phyloP scores from a whole-genome alignment of 768 basidiomycete species.

The Suillus subalutaceus region DNA sequence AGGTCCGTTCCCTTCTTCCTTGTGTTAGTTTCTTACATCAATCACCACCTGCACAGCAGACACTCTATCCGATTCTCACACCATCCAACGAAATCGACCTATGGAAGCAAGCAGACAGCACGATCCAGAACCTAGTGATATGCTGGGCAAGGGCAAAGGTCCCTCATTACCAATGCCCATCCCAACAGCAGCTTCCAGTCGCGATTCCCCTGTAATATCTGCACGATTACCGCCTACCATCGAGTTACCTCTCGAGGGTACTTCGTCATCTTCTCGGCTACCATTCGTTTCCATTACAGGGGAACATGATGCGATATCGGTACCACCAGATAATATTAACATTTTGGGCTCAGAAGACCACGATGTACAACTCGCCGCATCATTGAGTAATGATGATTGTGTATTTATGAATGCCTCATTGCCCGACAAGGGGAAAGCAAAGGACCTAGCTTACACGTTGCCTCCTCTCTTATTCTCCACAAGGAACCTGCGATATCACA shows the following conservation, averaged over 20 bases:
- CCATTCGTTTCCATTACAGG: not conserved
- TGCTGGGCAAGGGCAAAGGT: constrained; percentile 56
- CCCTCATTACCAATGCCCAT: constrained; percentile 58
- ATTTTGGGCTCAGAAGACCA: not conserved
- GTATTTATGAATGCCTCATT: constrained; percentile 26
- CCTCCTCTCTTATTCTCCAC: constrained; percentile 68
- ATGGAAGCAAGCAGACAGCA: constrained; percentile 11
- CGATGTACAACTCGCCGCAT: constrained; percentile 6
- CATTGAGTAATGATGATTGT: constrained; percentile 8
- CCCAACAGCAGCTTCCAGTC: constrained; percentile 37
- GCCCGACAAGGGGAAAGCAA: constrained; percentile 57
- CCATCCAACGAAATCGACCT: not conserved
- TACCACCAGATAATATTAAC: not conserved
- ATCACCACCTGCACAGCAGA: constrained; percentile 15
- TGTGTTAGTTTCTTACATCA: constrained; percentile 1
- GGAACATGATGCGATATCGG: not conserved
- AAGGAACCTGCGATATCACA: constrained; percentile 49
- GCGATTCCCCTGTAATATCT: constrained; percentile 6
- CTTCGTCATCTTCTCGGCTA: constrained; percentile 22
- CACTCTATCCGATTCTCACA: not conserved
- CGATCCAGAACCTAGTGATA: constrained; percentile 33
- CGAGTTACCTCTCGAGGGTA: constrained; percentile 10
- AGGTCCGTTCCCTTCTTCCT: constrained; percentile 15
- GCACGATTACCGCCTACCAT: constrained; percentile 17
- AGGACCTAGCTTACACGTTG: constrained; percentile 55